Conservation (phyloP, 192 early-diverging fungal species). For the Mortierella claussenii region DNA sequence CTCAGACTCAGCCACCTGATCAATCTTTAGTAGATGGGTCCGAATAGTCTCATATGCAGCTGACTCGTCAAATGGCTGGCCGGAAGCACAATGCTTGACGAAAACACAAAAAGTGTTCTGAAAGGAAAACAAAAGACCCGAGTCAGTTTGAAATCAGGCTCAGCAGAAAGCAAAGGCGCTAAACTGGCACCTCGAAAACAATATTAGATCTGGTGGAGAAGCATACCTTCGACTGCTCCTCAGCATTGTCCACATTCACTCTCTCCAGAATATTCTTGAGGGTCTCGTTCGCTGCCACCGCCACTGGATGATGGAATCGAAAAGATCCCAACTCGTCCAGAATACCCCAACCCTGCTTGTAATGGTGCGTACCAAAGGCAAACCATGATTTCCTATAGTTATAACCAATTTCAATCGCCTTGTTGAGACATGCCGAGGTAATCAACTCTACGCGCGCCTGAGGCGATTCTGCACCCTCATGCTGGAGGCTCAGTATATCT, state of each 20-base stretch:
- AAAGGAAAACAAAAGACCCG: not conserved
- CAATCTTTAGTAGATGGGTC: constrained; percentile 21
- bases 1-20: constrained; percentile 9
- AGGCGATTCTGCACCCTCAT: not conserved
- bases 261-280: constrained; percentile 13
- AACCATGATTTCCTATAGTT: constrained; percentile 70
- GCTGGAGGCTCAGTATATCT: constrained; percentile 22
- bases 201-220: not conserved
- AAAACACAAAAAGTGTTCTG: constrained; percentile 49
- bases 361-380: constrained; percentile 64
- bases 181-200: not conserved
- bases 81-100: constrained; percentile 50
- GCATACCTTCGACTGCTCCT: constrained; percentile 40
- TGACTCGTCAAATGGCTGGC: constrained; percentile 43
- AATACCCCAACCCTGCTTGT: constrained; percentile 64
- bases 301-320: constrained; percentile 46
- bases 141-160: not conserved
- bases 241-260: constrained; percentile 18
- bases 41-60: constrained; percentile 34
- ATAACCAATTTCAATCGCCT: constrained; percentile 52
- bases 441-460: constrained; percentile 36
- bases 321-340: constrained; percentile 61
- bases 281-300: constrained; percentile 27
- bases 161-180: not conserved
- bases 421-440: constrained; percentile 48